These are phyloP conservation scores for Fraxinus pennsylvanica DNA, from an alignment of 257 asterid genomes.

Conservation along the genomic window DNA sequence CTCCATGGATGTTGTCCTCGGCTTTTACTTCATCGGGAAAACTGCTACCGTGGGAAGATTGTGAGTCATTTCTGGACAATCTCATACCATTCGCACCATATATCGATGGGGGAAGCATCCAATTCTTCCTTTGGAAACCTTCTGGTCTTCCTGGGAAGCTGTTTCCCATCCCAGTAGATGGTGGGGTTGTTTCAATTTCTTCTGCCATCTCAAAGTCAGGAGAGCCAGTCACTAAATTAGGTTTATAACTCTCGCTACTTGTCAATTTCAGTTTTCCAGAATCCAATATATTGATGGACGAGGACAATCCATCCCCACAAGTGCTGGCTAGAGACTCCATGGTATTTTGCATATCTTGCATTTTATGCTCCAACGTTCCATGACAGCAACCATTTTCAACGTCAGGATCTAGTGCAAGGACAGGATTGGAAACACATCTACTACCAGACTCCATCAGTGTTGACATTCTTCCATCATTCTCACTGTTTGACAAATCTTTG, in stretches of 20 bases:
- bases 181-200: conserved; percentile 71
- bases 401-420: conserved; percentile 35
- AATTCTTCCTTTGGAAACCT: conserved; percentile 57
- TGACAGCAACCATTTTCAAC: conserved; percentile 35
- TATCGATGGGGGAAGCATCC: conserved; percentile 45
- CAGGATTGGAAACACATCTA: conserved; percentile 32
- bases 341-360: conserved; percentile 49
- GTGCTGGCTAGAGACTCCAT: conserved; percentile 44
- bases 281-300: conserved; percentile 36
- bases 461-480: conserved; percentile 46
- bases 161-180: conserved; percentile 63
- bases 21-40: conserved; percentile 37
- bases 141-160: conserved; percentile 69
- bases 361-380: conserved; percentile 45
- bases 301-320: conserved; percentile 43
- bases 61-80: conserved; percentile 44
- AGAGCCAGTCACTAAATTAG: conserved; percentile 46
- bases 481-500: conserved; percentile 38
- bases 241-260: conserved; percentile 66
- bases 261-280: conserved; percentile 53
- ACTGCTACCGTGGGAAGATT: conserved; percentile 45
- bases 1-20: conserved; percentile 32
- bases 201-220: conserved; percentile 47
- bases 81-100: conserved; percentile 33
- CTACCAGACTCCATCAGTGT: conserved; percentile 31